A percentile compares a stretch with the other conserved stretches of the same genome.
Conservation (phyloP, 192 early-diverging fungal species). For the Backusella parvicylindrica region DNA sequence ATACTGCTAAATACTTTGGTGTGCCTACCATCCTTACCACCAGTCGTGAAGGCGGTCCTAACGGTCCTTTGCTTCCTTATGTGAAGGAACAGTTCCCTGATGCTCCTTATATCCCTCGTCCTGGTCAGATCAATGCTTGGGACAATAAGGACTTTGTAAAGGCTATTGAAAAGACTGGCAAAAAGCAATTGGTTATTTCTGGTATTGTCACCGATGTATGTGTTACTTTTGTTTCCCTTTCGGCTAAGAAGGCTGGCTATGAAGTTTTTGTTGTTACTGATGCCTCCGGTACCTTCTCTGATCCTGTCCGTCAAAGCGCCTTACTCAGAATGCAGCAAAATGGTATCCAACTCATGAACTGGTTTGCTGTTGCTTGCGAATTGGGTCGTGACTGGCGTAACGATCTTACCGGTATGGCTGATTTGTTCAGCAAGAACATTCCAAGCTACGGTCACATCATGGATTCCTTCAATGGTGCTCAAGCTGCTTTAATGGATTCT, state of each 20-base stretch:
- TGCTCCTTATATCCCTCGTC: slow-evolving; percentile 17
- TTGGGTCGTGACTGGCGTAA: slow-evolving; percentile 27
- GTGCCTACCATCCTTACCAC: slow-evolving; percentile 24
- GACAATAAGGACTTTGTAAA: slow-evolving; percentile 19
- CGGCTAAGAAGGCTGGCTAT: slow-evolving; percentile 27
- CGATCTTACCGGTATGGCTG: slow-evolving; percentile 18
- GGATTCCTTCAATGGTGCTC: slow-evolving; percentile 20
- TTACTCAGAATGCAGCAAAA: slow-evolving; percentile 20
- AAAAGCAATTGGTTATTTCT: slow-evolving; percentile 25
- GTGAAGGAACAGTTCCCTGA: slow-evolving; percentile 22
- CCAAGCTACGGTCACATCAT: slow-evolving; percentile 20
- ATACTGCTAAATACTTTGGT: slow-evolving; percentile 17
- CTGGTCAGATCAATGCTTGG: slow-evolving; percentile 29
- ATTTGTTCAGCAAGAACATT: slow-evolving; percentile 21
- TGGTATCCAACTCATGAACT: slow-evolving; percentile 31
- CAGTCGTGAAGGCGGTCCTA: slow-evolving; percentile 23
- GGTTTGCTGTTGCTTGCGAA: slow-evolving; percentile 26
- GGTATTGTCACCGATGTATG: slow-evolving; percentile 33
- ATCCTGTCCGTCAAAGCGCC: slow-evolving; percentile 18
- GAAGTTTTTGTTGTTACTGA: slow-evolving; percentile 30
- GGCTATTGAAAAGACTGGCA: slow-evolving; percentile 22
- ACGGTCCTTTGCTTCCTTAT: slow-evolving; percentile 24
- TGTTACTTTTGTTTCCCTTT: slow-evolving; percentile 26
- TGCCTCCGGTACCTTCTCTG: slow-evolving; percentile 31
- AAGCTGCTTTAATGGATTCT: not conserved